Base-by-base conservation (phyloP, 169 alveolate genomes). In the Plasmodium cynomolgi region DNA sequence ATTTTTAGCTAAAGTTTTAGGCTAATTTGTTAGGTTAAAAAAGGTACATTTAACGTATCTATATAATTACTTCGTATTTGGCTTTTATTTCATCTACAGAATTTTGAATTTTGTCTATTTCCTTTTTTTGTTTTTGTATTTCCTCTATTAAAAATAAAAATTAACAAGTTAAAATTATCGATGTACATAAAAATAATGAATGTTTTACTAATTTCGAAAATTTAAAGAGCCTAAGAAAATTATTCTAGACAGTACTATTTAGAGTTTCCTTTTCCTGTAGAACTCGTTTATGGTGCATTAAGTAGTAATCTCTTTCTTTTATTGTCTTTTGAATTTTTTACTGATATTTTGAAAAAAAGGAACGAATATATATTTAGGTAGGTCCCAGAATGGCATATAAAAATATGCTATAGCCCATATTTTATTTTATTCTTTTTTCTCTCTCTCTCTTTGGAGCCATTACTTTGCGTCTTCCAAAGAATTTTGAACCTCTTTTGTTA, bases 381-480 rank as follows among this genome's bases (percentile, higher is more conserved):
- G 33, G 47, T 80, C 79, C 54, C 34, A 58, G 39, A 58, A 20
- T 62, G 73, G 58, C 5, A 56, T 44, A 75, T 75, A 75, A 1
- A 75, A 75, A 75, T 34, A 29, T 75, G 47, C 13, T 75, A 17
- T 75, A 75, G 58, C 13, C 20, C 62, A 13, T 50, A 44, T 44
- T 41, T 41, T 11, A 1, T 79, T 8, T 80, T 20, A n/a, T n/a
- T n/a, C n/a, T 77, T 41, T 33, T 58, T 4, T 29, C 31, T 37
- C 72, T 80, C 80, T 26, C 33, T 77, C 26, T 31, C 44, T 56
- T 54, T 80, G 79, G 8, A 71, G 73, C 47, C 50, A 31, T 74
- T 88, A 88, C 94, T 88, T 88, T 88, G 94, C 94, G 47, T 73
- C 94, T 62, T 88, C 90, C 58, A 88, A 54, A 88, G 94, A 88